Base-by-base conservation (phyloP, 495 filamentous ascomycete genomes). In the Penicillium crystallinum region DNA sequence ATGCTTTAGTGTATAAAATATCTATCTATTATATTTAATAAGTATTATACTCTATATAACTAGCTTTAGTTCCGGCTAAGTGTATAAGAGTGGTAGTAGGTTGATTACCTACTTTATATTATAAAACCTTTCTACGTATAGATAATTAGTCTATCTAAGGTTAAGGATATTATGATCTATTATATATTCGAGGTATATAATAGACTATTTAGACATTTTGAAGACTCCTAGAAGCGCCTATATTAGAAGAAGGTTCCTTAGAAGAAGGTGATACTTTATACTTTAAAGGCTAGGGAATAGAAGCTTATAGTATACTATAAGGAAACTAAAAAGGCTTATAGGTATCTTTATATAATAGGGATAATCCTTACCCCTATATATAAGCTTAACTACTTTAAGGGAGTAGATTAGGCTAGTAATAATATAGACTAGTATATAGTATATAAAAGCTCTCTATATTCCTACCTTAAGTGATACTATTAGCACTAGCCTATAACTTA, bases 311-410 rank as follows among this genome's bases (percentile, higher is more conserved):
- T 38, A 0, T 61, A 61, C 27, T 61, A 57, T 25, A 34, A 0
- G 11, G 21, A 21, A 22, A 57, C 42, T 0, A 29, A 57, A 31
- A 1, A 39, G 1, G 34, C 55, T 3, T 0, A 31, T 23, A 27
- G 35, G 38, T 30, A 57, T 46, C 40, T 61, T 15, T 61, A 54
- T 49, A 38, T 39, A 47, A 54, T 61, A 52, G 31, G 45, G 25
- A 61, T 50, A 8, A 57, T 61, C 14, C 6, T 61, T 11, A 30
- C 30, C 6, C 30, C 46, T 3, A 7, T 3, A 3, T 3, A 7
- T 27, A 27, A 7, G 7, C 7, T 27, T 7, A 3, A 27, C 3
- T 27, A 3, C 23, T 27, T 27, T 27, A 3, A 3, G 3, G 3
- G 3, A 3, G 23, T 3, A 3, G 23, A 27, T 7, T 27, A 7